Evolutionary conservation across 176 grass and related monocot genomes (phyloP).

Genomic region (Saccharum spontaneum): DNA sequence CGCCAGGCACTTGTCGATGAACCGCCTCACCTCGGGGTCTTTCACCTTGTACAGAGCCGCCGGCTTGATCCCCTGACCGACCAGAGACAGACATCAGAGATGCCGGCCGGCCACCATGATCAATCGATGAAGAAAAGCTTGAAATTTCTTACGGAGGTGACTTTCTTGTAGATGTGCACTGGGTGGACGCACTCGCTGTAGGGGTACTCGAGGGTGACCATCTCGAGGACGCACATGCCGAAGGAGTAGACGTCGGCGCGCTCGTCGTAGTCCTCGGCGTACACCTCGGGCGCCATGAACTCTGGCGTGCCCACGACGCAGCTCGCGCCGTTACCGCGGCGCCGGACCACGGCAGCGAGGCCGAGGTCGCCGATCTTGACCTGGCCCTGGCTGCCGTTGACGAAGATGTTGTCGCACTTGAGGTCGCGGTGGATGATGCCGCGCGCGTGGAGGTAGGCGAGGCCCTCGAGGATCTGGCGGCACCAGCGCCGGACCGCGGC

Average conservation of each 20-base stretch:
- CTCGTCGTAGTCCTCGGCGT: slow-evolving; percentile 81
- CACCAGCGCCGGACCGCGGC: slow-evolving; percentile 71
- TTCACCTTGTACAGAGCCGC: slow-evolving; percentile 58
- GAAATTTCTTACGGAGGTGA: slow-evolving; percentile 55
- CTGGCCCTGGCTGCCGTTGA: slow-evolving; percentile 79
- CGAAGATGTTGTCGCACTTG: slow-evolving; percentile 93
- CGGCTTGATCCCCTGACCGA: slow-evolving; percentile 65
- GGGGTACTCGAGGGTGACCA: slow-evolving; percentile 84
- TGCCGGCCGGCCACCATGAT: background rate
- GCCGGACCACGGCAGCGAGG: slow-evolving; percentile 54
- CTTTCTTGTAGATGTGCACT: slow-evolving; percentile 93
- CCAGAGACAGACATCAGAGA: background rate
- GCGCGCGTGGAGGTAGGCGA: slow-evolving; percentile 68
- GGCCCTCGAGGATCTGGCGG: slow-evolving; percentile 61
- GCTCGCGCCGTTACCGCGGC: background rate
- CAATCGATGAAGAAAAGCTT: background rate
- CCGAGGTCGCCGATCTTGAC: slow-evolving; percentile 96
- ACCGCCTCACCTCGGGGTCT: slow-evolving; percentile 48
- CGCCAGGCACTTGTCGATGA: slow-evolving; percentile 66
- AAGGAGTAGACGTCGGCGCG: slow-evolving; percentile 90
- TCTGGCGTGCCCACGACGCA: slow-evolving; percentile 84
- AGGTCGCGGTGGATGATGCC: slow-evolving; percentile 82
- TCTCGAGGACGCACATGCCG: slow-evolving; percentile 94
- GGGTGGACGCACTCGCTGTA: slow-evolving; percentile 82
- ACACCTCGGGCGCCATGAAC: slow-evolving; percentile 98